Base-by-base conservation (phyloP, 2,329 filamentous ascomycete genomes). In the Penicillium hordei region DNA sequence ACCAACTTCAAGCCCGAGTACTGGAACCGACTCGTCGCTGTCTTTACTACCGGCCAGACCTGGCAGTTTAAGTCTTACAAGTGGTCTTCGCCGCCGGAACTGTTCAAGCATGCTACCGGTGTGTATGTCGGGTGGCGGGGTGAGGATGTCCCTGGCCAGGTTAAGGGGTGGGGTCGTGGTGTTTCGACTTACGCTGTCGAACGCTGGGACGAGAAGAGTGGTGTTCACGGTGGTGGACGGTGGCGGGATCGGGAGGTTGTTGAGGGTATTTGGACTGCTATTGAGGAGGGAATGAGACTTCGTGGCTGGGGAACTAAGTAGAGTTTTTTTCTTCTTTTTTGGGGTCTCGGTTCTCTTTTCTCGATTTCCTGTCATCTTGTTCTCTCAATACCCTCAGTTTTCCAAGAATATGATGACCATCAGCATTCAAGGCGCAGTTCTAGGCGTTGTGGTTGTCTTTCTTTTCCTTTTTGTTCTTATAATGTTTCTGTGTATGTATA, bases 31-130 rank as follows among this genome's bases (percentile, higher is more conserved):
- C 89, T 99, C 7, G 94, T 97, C 1, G 94, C 90, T 13, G 93
- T 99, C 57, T 97, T 99, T 78, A 99, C 94, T 0, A 99, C 94
- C 0, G 94, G 94, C 34, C 94, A 99, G 78, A 87, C 89, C 10
- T 99, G 94, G 94, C 94, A 99, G 77, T 99, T 99, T 79, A 96
- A 97, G 78, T 90, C 87, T 65, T 99, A 99, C 83, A 96, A 96
- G 76, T 99, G 94, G 91, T 88, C 88, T 65, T 88, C 89, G 55
- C 90, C 94, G 0, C 83, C 87, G 15, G 94, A 97, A 70, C 82
- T 99, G 49, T 99, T 99, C 79, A 86, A 87, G 65, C 90, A 97
- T 70, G 90, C 91, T 2, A 82, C 91, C 15, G 94, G 94, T 55
- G 81, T 99, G 49, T 96, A 91, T 70, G 87, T 99, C 2, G 94